phyloP scores from a whole-genome alignment of 208 protist species.

The Leishmania braziliensis region DNA sequence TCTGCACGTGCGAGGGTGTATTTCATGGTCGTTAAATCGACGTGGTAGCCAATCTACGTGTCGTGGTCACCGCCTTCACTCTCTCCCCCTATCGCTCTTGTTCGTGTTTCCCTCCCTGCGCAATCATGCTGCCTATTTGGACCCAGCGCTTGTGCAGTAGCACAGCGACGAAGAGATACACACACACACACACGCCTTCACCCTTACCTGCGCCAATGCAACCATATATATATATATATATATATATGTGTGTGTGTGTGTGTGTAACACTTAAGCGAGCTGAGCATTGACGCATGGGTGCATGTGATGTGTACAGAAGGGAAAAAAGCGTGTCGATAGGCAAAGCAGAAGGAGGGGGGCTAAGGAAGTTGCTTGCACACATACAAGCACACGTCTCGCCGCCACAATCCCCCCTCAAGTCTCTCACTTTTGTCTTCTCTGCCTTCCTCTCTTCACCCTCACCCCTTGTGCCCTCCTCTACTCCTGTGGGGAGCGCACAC shows the following conservation, averaged over 20 bases:
- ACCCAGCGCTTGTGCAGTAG: background rate
- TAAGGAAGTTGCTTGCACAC: background rate
- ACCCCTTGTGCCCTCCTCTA: too few species aligned
- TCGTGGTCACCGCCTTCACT: background rate
- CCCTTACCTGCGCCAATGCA: background rate
- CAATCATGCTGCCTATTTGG: background rate
- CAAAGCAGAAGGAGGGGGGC: background rate
- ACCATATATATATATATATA: background rate
- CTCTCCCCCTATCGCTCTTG: background rate
- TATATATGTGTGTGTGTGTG: background rate
- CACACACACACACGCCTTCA: background rate
- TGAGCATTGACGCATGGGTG: background rate
- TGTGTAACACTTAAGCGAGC: background rate
- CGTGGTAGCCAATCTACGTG: background rate
- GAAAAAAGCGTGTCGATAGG: background rate
- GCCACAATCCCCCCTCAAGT: background rate
- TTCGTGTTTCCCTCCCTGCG: background rate
- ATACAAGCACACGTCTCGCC: background rate
- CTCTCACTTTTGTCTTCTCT: background rate
- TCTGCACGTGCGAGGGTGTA: background rate
- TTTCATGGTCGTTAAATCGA: background rate
- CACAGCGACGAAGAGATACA: background rate
- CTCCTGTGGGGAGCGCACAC: background rate
- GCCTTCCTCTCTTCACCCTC: too few species aligned
- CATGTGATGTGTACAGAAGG: background rate